These are phyloP conservation scores for Lachnellula hyalina DNA, from an alignment of 2,329 filamentous ascomycete genomes.

Conservation along the genomic window DNA sequence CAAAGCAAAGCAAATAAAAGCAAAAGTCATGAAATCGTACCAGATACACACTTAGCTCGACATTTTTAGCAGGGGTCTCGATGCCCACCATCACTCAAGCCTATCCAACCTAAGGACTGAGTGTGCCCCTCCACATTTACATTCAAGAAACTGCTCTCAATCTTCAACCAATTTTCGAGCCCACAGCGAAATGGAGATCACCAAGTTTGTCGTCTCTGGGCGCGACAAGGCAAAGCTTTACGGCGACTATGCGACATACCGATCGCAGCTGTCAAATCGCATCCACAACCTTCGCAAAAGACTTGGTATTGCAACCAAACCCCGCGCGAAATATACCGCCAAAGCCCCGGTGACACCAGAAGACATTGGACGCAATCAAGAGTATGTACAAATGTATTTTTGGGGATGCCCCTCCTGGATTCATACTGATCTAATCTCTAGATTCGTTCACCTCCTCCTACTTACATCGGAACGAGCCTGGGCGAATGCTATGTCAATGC, in stretches of 20 bases:
- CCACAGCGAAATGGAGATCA: constrained; percentile 56
- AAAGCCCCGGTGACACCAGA: constrained; percentile 67
- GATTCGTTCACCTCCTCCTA: constrained; percentile 72
- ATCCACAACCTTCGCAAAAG: constrained; percentile 80
- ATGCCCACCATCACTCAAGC: background rate
- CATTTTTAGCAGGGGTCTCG: background rate
- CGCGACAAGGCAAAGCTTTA: constrained; percentile 80
- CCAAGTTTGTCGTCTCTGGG: constrained; percentile 71
- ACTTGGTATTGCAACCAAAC: constrained; percentile 76
- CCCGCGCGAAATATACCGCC: constrained; percentile 76
- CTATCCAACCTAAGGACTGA: background rate
- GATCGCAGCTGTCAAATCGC: constrained; percentile 71
- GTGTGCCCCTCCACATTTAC: too few species aligned
- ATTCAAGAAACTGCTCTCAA: too few species aligned
- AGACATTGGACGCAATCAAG: constrained; percentile 67
- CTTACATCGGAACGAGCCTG: constrained; percentile 86
- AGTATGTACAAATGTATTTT: constrained; percentile 50
- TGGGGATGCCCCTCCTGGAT: background rate
- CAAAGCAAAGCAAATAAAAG: background rate
- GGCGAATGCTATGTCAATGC: constrained; percentile 95
- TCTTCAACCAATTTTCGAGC: background rate
- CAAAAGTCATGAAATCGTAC: background rate
- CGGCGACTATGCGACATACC: constrained; percentile 84
- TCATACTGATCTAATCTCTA: constrained; percentile 33
- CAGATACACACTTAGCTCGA: background rate